A percentile compares a stretch with the other conserved stretches of the same genome.
Evolutionary conservation across 2,329 filamentous ascomycete genomes (phyloP).

Genomic region (Ciborinia camelliae): DNA sequence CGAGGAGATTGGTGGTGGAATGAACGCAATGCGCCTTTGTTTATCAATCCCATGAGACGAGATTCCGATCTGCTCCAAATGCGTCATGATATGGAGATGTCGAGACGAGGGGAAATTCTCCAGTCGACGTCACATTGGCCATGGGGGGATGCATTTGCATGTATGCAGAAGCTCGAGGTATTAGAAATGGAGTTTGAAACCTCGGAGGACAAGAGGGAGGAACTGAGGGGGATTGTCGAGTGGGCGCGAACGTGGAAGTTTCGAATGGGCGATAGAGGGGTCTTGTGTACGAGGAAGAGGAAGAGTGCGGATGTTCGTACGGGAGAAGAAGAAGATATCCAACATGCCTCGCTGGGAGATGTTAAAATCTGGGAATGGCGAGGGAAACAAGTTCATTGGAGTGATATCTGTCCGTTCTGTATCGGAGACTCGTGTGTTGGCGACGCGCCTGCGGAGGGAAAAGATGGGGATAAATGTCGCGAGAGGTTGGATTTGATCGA

Average conservation of each 20-base stretch:
- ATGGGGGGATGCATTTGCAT: slow-evolving; percentile 28
- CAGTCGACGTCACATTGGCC: slow-evolving; percentile 14
- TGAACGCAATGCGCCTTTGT: slow-evolving; percentile 24
- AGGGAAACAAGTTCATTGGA: neutral
- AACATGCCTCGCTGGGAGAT: neutral
- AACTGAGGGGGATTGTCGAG: slow-evolving; percentile 27
- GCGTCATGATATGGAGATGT: slow-evolving; percentile 14
- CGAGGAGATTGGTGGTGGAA: slow-evolving; percentile 33
- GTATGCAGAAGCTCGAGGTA: slow-evolving; percentile 22
- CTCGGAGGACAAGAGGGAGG: slow-evolving; percentile 28
- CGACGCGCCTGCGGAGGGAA: neutral
- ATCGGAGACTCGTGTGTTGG: neutral
- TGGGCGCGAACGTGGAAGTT: slow-evolving; percentile 31
- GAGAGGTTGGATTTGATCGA: neutral
- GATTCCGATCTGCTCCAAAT: slow-evolving; percentile 16
- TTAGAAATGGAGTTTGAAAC: slow-evolving; percentile 32
- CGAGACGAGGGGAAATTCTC: slow-evolving; percentile 3
- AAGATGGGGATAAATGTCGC: neutral
- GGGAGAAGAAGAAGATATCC: too few species aligned
- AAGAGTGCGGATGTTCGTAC: neutral
- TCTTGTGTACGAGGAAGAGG: slow-evolving; percentile 25
- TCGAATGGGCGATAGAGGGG: slow-evolving; percentile 21
- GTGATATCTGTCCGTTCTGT: slow-evolving; percentile 4
- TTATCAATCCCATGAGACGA: slow-evolving; percentile 26
- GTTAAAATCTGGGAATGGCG: slow-evolving; percentile 7